A percentile compares a stretch with the other conserved stretches of the same genome.
Evolutionary conservation across 495 filamentous ascomycete genomes (phyloP).

Genomic region (Monascus purpureus): DNA sequence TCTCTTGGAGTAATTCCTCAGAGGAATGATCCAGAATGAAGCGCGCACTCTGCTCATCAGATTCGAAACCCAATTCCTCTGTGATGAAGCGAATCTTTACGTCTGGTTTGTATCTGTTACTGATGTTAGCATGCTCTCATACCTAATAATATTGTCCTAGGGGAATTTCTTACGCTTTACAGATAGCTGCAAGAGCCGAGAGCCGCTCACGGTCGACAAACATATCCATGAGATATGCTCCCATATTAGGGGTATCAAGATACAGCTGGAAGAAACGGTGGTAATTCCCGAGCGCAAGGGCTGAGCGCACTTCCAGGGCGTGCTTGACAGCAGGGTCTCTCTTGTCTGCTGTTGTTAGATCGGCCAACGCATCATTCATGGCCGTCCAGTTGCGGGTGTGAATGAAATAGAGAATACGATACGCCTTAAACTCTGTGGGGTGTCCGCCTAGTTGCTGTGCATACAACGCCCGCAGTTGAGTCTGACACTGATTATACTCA

Average conservation of each 20-base stretch:
- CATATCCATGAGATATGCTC: constrained; percentile 97
- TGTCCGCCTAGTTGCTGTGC: constrained; percentile 74
- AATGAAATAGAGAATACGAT: constrained; percentile 99
- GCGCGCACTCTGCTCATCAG: constrained; percentile 74
- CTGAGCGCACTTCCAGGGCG: constrained; percentile 80
- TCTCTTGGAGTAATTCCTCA: constrained; percentile 65
- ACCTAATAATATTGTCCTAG: not conserved
- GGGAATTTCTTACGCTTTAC: constrained; percentile 61
- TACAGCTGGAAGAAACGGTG: constrained; percentile 95
- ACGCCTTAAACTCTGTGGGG: constrained; percentile 92
- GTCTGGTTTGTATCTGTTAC: constrained; percentile 70
- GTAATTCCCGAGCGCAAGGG: constrained; percentile 86
- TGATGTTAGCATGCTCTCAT: constrained; percentile 18
- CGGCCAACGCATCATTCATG: constrained; percentile 93
- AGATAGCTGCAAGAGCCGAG: constrained; percentile 75
- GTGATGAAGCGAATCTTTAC: constrained; percentile 83
- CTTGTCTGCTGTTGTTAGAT: constrained; percentile 96
- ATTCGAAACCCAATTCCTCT: constrained; percentile 91
- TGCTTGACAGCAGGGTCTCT: constrained; percentile 71
- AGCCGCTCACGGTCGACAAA: constrained; percentile 90
- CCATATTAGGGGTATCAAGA: constrained; percentile 91
- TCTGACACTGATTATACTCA: constrained; percentile 99
- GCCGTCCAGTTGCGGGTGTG: constrained; percentile 96
- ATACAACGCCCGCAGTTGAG: constrained; percentile 86
- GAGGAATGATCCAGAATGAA: constrained; percentile 73